phyloP scores from a whole-genome alignment of 2,329 filamentous ascomycete genomes.

The Microcyclospora tardicrescens region DNA sequence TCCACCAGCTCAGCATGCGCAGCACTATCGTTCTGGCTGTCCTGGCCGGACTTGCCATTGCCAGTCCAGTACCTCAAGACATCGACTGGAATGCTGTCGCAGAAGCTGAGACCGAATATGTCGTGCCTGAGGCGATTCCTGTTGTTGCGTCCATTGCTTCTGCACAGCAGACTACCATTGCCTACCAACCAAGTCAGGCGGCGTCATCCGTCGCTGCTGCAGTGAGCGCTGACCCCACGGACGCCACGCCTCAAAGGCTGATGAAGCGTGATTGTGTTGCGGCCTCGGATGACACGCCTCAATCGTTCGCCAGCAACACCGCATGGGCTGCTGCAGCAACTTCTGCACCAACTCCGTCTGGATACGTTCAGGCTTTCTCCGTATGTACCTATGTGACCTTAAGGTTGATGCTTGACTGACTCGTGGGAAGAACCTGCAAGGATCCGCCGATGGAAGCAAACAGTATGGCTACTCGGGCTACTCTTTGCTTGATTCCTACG shows the following conservation, averaged over 20 bases:
- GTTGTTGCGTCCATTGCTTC: constrained; percentile 9
- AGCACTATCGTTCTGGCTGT: constrained; percentile 1
- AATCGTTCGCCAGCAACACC: constrained; percentile 7
- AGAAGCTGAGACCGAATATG: constrained; percentile 3
- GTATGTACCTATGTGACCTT: no score
- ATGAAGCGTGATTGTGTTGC: constrained; percentile 5
- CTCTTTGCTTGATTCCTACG: constrained; percentile 15
- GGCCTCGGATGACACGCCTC: constrained; percentile 7
- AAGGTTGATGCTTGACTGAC: no score
- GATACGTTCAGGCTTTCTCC: constrained; percentile 11
- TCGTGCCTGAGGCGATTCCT: constrained; percentile 8
- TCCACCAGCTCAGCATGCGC: no score
- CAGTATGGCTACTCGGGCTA: constrained; percentile 18
- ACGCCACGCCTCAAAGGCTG: constrained; percentile 9
- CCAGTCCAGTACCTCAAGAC: constrained; percentile 11
- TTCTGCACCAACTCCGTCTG: constrained; percentile 5
- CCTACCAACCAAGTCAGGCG: constrained; percentile 6
- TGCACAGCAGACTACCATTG: constrained; percentile 7
- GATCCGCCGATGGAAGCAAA: constrained; percentile 5
- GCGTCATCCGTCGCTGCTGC: constrained; percentile 9
- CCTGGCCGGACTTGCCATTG: constrained; percentile 12
- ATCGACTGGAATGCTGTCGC: constrained; percentile 12
- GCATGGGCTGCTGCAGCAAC: constrained; percentile 8
- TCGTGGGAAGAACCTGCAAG: constrained; percentile 9
- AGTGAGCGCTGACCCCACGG: constrained; percentile 9